Evolutionary conservation across 169 alveolate genomes (phyloP).

Genomic region (Pseudocohnilembus persalinus): DNA sequence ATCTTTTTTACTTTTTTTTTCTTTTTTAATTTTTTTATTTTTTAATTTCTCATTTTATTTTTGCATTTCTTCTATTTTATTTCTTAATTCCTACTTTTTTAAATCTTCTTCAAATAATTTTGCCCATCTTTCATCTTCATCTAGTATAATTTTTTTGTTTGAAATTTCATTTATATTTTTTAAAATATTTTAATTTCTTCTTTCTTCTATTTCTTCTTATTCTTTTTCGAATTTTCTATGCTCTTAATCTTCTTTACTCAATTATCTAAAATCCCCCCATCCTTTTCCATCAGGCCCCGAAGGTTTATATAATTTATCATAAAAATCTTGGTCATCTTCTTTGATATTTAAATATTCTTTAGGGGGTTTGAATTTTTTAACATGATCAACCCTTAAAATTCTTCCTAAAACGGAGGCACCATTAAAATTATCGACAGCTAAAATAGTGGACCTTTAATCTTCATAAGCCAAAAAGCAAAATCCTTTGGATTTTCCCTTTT

Average conservation of each 20-base stretch:
- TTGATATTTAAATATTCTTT: slow-evolving; percentile 70
- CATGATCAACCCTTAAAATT: slow-evolving; percentile 95
- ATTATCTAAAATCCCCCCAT: slow-evolving; percentile 84
- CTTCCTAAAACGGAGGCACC: slow-evolving; percentile 90
- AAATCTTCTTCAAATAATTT: slow-evolving; percentile 30
- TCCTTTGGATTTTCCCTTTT: slow-evolving; percentile 96
- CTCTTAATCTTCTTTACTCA: slow-evolving; percentile 62
- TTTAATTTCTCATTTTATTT: slow-evolving; percentile 23
- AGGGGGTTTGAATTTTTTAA: slow-evolving; percentile 87
- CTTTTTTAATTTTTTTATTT: slow-evolving; percentile 41
- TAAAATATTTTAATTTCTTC: slow-evolving; percentile 40
- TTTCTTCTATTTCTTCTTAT: slow-evolving; percentile 11
- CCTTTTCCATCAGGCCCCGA: slow-evolving; percentile 91
- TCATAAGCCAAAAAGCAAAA: slow-evolving; percentile 96
- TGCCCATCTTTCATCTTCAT: slow-evolving; percentile 63
- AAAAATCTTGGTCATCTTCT: slow-evolving; percentile 38
- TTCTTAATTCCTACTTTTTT: slow-evolving; percentile 17
- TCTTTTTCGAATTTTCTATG: slow-evolving; percentile 40
- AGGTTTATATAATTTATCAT: slow-evolving; percentile 71
- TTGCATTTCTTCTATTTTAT: slow-evolving; percentile 34
- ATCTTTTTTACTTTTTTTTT: slow-evolving; percentile 33
- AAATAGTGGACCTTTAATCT: slow-evolving; percentile 96
- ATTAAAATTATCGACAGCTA: slow-evolving; percentile 99
- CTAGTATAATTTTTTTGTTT: slow-evolving; percentile 46
- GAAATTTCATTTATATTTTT: slow-evolving; percentile 35